Conservation (phyloP, 2,329 filamentous ascomycete genomes). For the Huntiella moniliformis region DNA sequence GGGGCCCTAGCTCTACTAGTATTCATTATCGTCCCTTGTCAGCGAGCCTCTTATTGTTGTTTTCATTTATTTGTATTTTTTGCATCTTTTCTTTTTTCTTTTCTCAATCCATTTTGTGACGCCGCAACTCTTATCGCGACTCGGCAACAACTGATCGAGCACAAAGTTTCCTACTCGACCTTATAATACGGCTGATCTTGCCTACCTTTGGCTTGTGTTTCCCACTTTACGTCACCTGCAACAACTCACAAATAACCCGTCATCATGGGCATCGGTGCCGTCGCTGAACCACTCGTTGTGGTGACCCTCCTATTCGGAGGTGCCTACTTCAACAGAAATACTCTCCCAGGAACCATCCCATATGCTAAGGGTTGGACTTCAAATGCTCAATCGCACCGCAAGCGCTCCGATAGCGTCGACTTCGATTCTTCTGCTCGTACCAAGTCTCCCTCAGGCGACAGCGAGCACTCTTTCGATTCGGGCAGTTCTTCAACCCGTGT, state of each 20-base stretch:
- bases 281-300: slow-evolving; percentile 25
- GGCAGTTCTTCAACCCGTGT: slow-evolving; percentile 11
- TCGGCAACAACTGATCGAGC: no score
- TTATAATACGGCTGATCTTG: no score
- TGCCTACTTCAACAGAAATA: slow-evolving; percentile 26
- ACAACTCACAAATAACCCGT: neutral
- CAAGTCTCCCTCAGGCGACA: slow-evolving; percentile 12
- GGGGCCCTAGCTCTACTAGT: no score
- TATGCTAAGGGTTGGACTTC: slow-evolving; percentile 11
- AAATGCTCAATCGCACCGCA: slow-evolving; percentile 11
- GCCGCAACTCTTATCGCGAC: no score
- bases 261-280: slow-evolving; percentile 23
- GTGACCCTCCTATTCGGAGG: slow-evolving; percentile 25
- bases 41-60: no score
- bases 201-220: no score
- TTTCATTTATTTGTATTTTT: no score
- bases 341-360: slow-evolving; percentile 10
- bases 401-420: slow-evolving; percentile 13
- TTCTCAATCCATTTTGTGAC: no score
- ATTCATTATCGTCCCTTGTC: no score
- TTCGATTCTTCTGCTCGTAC: slow-evolving; percentile 5
- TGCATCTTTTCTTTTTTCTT: no score
- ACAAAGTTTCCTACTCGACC: no score
- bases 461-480: slow-evolving; percentile 10
- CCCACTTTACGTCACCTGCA: no score